These are phyloP conservation scores for Brasenia schreberi DNA, from an alignment of 164 flowering plant genomes.

Conservation along the genomic window DNA sequence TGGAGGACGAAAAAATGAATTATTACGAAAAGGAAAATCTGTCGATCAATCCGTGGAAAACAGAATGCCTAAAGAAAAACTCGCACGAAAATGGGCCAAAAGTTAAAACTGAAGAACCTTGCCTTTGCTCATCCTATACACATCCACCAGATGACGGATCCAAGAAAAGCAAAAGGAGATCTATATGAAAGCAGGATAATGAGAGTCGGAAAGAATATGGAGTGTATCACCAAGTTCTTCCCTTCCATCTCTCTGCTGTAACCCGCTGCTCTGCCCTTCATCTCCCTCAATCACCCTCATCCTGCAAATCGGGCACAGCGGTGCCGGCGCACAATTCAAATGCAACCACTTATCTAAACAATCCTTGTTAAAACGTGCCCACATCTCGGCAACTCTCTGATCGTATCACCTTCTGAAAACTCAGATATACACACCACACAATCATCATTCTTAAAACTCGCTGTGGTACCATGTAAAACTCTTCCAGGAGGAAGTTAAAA, in stretches of 20 bases:
- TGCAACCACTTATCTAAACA: constrained; percentile 1
- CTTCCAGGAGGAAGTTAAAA: neutral
- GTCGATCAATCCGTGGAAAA: too few species aligned
- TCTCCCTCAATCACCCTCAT: neutral
- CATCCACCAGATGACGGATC: too few species aligned
- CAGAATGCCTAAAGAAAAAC: too few species aligned
- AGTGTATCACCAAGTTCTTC: neutral
- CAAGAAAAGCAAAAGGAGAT: neutral
- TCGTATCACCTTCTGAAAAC: neutral
- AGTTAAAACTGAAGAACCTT: too few species aligned
- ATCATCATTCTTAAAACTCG: neutral
- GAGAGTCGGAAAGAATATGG: neutral
- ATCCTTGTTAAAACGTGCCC: constrained; percentile 1
- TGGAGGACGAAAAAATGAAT: too few species aligned
- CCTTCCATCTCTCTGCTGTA: neutral
- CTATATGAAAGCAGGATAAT: neutral
- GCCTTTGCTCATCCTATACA: too few species aligned
- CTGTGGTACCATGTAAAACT: neutral
- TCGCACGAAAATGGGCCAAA: too few species aligned
- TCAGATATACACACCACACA: neutral
- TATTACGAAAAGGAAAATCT: too few species aligned
- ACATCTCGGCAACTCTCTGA: neutral
- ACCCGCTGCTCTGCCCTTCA: neutral
- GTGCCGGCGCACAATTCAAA: neutral
- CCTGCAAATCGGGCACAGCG: neutral